Evolutionary conservation across 2,329 filamentous ascomycete species (phyloP), one percentile per base, ranked within the genome.

Genomic region (Colletotrichum sp.): DNA sequence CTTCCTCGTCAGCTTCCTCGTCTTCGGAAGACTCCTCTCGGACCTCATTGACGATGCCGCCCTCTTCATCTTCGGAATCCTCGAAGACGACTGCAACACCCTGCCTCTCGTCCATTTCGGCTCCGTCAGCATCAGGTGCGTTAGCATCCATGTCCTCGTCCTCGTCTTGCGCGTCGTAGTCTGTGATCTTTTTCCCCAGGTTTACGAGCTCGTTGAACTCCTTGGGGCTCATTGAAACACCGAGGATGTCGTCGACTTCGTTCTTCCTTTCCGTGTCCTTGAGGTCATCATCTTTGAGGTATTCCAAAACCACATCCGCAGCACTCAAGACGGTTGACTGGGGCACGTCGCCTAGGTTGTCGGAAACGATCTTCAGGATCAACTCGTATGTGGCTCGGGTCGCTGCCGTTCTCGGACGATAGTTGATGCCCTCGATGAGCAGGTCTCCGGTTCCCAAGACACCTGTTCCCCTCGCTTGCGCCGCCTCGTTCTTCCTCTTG

Each of bases 201-300:
- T 98, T 99, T 71, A 98, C 93, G 79, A 99, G 87, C 86, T 98
- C 96, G 82, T 98, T 98, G 87, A 98, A 99, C 83, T 98, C 94
- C 83, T 98, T 98, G 2, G 95, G 91, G 65, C 90, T 93, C 88
- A 98, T 91, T 1, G 93, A 92, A 43, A 91, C 91, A n/a, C 96
- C 97, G 56, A 99, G 85, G 75, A 98, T 92, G 78, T 98, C 97
- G 80, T 99, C 97, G 58, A 98, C 92, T 83, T 98, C 96, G 86
- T 96, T 98, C 88, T 99, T 99, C 89, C 97, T 98, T 84, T 99
- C 97, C 76, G 98, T 95, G 83, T 99, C 97, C 84, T 98, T 98
- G 87, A 98, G 88, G 77, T 96, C 94, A 77, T 98, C 96, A 80
- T 98, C 96, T 85, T 99, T 99, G 60, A 99, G 88, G 77, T 94